Base-by-base conservation (phyloP, 2,329 filamentous ascomycete species). In the Curvularia sp. region DNA sequence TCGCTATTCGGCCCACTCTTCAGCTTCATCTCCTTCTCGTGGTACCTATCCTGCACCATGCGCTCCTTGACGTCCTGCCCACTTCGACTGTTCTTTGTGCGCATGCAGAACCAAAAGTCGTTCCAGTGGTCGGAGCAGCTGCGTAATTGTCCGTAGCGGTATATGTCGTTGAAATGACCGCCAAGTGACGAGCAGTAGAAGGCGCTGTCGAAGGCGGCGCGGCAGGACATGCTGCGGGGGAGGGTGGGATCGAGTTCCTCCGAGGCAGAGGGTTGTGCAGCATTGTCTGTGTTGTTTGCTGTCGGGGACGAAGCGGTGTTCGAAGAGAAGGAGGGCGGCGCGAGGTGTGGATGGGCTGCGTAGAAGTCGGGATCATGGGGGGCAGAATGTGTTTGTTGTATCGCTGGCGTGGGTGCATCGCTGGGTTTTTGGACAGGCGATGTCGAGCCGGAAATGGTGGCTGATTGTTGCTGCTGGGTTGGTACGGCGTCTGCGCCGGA, bases 61-160 rank as follows among this genome's bases (percentile, higher is more conserved):
- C 79, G 84, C 59, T 85, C 87, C 69, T 87, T 86, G 32, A 63
- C 63, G 65, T 87, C 80, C 42, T 83, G 79, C 23, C 86, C 84
- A 0, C 83, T 77, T 71, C 87, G 87, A 1, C 84, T 83, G 21
- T 70, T 69, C 70, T 89, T 88, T 36, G 88, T 88, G 64, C 91
- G 88, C 93, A 98, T 97, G 82, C 95, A 99, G 80, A 97, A 94
- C 91, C 93, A 96, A 79, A 97, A 98, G 77, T 97, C 91, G 60
- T 89, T 86, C 93, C 94, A 97, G 63, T 93, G 88, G 66, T 96
- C 90, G 61, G 83, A 86, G 82, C 95, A 99, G 3, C 86, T 84
- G 43, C 89, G 86, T 71, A 96, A 81, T 41, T 83, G 80, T 61
- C 95, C 95, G 74, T 92, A 89, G 38, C 95, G 90, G 82, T 98